A percentile compares a stretch with the other conserved stretches of the same genome.
phyloP scores from a whole-genome alignment of 2,329 filamentous ascomycete genomes.

The Apiospora sp. region DNA sequence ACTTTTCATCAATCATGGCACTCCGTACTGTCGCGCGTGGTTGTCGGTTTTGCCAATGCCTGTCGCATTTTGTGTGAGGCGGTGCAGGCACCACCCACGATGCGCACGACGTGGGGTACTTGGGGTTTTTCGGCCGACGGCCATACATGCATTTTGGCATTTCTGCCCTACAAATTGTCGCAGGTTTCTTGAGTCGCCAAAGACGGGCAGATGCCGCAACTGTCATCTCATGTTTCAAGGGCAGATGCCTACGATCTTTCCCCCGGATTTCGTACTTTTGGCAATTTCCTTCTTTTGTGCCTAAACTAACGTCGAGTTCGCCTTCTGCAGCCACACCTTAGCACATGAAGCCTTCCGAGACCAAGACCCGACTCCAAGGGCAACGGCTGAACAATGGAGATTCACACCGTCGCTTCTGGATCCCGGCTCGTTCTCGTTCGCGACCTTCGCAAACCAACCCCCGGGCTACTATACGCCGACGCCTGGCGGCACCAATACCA shows the following conservation, averaged over 20 bases:
- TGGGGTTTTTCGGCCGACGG: conserved; percentile 7
- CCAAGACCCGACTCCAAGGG: conserved; percentile 83
- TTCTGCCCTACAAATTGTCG: not conserved
- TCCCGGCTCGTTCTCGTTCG: conserved; percentile 82
- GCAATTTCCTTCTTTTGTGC: conserved; percentile 21
- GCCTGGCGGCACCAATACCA: conserved; percentile 78
- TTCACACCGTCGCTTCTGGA: conserved; percentile 92
- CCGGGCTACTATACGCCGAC: conserved; percentile 90
- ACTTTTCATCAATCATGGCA: not conserved
- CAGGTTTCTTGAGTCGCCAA: not conserved
- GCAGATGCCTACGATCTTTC: not conserved
- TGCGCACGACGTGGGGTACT: conserved; percentile 16
- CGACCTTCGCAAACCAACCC: conserved; percentile 79
- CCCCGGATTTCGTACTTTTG: not conserved
- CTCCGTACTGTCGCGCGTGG: not conserved
- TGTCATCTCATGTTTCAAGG: not conserved
- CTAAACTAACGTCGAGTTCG: conserved; percentile 60
- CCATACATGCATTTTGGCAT: not conserved
- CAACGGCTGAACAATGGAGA: conserved; percentile 81
- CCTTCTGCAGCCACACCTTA: conserved; percentile 41
- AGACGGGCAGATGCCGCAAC: not conserved
- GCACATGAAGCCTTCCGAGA: conserved; percentile 63
- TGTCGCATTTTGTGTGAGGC: conserved; percentile 23
- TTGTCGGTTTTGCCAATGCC: not conserved
- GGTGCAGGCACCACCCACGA: conserved; percentile 19